phyloP scores from a whole-genome alignment of 1,284 basidiomycete species.

The Earliella scabrosa region DNA sequence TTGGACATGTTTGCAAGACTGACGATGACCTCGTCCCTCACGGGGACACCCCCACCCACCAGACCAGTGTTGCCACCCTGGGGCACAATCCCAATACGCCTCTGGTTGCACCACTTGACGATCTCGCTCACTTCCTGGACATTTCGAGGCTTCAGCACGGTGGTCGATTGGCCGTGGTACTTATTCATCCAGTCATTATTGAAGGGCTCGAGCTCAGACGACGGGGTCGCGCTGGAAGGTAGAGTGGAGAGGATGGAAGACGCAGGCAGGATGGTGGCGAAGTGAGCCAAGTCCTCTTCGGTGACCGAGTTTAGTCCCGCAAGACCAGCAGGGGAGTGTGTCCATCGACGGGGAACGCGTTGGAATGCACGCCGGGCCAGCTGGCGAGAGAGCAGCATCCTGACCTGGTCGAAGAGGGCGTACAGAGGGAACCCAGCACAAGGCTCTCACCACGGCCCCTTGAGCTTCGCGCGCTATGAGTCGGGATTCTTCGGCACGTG shows the following conservation, averaged over 20 bases:
- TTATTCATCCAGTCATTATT: constrained; percentile 99
- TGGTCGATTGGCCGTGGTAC: constrained; percentile 83
- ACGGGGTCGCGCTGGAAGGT: constrained; percentile 46
- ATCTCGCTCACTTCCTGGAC: constrained; percentile 90
- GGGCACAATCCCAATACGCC: constrained; percentile 87
- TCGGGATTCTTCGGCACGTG: too few relatives aligned
- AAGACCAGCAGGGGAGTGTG: constrained; percentile 17
- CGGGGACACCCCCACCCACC: constrained; percentile 94
- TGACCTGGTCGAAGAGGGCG: not conserved
- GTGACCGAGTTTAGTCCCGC: constrained; percentile 50
- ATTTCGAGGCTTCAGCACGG: constrained; percentile 89
- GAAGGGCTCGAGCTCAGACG: constrained; percentile 79
- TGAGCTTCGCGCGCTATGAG: too few relatives aligned
- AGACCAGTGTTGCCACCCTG: constrained; percentile 99
- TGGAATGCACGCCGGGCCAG: constrained; percentile 21
- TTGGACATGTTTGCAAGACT: constrained; percentile 84
- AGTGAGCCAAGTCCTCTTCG: constrained; percentile 63
- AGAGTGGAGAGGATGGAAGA: constrained; percentile 70
- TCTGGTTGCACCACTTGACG: constrained; percentile 82
- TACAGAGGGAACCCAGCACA: not conserved
- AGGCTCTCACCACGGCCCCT: too few relatives aligned
- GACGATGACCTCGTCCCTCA: constrained; percentile 89
- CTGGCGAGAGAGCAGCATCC: constrained; percentile 28
- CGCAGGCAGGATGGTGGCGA: constrained; percentile 61
- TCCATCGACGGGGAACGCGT: constrained; percentile 24